Percentiles rank a stretch among this genome's conserved stretches.
Evolutionary conservation across 306 rosid species (phyloP).

Genomic region (Senna tora): DNA sequence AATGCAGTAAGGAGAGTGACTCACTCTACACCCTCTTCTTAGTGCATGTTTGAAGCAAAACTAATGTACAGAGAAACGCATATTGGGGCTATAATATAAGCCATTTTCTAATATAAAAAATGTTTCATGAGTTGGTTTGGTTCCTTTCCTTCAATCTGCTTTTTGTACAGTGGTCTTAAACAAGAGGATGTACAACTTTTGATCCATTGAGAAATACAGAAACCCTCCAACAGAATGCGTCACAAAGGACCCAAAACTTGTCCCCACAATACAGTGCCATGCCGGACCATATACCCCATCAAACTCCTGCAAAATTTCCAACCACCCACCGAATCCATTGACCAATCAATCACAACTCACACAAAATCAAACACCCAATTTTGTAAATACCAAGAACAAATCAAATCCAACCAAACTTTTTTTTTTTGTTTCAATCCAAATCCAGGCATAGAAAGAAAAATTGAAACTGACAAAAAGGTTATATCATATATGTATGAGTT

Average conservation of each 20-base stretch:
- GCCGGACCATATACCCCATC: conserved; percentile 97
- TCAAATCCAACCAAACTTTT: neutral
- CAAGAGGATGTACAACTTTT: conserved; percentile 82
- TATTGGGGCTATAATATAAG: conserved; percentile 34
- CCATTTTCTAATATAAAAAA: conserved; percentile 40
- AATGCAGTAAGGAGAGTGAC: conserved; percentile 12
- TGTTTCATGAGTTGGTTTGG: conserved; percentile 9
- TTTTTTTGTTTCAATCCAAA: neutral
- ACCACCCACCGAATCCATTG: conserved; percentile 47
- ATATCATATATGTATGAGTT: no score
- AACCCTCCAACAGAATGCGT: conserved; percentile 95
- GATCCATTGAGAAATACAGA: conserved; percentile 91
- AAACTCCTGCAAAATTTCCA: conserved; percentile 74
- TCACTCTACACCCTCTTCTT: neutral
- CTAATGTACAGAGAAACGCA: conserved; percentile 42
- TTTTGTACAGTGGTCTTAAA: conserved; percentile 92
- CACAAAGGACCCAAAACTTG: conserved; percentile 95
- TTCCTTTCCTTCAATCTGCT: conserved; percentile 68
- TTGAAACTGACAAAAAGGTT: neutral
- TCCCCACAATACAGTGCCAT: conserved; percentile 98
- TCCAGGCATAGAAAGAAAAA: neutral
- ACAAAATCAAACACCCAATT: conserved; percentile 27
- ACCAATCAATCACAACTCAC: conserved; percentile 42
- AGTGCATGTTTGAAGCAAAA: conserved; percentile 20
- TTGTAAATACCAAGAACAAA: conserved; percentile 6